Percentiles rank a stretch among this genome's conserved stretches.
Conservation (phyloP, 306 rosid species). For the Quercus berberidifolia region DNA sequence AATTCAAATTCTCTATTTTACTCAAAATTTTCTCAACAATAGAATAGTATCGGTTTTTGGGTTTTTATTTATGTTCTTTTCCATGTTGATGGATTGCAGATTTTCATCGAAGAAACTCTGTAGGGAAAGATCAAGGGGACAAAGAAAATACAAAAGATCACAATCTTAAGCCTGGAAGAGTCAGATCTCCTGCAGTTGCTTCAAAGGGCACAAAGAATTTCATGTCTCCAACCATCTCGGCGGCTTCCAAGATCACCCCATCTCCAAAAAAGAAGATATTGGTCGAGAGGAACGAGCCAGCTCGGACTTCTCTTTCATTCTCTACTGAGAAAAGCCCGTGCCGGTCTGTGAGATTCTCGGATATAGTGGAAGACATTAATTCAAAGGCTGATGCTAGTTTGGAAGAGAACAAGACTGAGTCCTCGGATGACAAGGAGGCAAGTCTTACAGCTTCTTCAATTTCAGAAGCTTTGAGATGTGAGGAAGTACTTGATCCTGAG, state of each 20-base stretch:
- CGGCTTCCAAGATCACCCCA: slow-evolving; percentile 54
- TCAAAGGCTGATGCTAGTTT: neutral
- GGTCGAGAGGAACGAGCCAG: slow-evolving; percentile 59
- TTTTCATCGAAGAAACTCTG: slow-evolving; percentile 41
- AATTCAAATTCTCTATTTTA: neutral
- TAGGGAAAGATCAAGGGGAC: slow-evolving; percentile 47
- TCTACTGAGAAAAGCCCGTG: slow-evolving; percentile 35
- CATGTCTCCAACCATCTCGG: slow-evolving; percentile 91
- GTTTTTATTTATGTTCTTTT: neutral
- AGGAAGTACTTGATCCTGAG: neutral
- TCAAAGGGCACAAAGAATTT: slow-evolving; percentile 62
- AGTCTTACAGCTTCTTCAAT: slow-evolving; percentile 7
- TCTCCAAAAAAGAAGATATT: slow-evolving; percentile 79
- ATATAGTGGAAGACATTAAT: slow-evolving; percentile 22
- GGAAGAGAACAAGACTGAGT: slow-evolving; percentile 18
- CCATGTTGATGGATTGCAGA: slow-evolving; percentile 33
- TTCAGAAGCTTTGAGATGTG: slow-evolving; percentile 26
- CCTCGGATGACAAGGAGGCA: slow-evolving; percentile 27
- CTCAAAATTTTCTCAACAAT: neutral
- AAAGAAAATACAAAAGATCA: slow-evolving; percentile 76
- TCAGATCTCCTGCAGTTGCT: slow-evolving; percentile 54
- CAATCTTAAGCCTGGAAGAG: slow-evolving; percentile 31
- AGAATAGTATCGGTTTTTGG: neutral
- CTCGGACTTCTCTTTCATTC: slow-evolving; percentile 31
- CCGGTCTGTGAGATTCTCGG: slow-evolving; percentile 47